Base-by-base conservation (phyloP, 306 rosid species). In the Quercus aquifolioides region DNA sequence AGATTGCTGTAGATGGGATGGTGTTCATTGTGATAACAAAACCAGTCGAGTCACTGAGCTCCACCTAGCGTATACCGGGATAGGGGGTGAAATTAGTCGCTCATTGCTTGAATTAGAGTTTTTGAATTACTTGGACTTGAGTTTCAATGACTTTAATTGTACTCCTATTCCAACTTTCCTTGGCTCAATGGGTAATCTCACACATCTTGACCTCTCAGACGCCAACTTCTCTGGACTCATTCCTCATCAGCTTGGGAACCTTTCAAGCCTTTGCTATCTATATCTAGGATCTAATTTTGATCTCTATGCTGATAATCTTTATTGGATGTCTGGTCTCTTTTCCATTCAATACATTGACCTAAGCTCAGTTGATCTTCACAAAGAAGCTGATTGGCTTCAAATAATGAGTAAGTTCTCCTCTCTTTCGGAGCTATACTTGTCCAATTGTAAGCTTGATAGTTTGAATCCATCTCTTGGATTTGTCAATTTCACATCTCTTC, bases 401-500 rank as follows among this genome's bases (percentile, higher is more conserved):
- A 25, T 35, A 2, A 33, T 31, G 12, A 15, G 20, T 68, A 4
- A 18, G 19, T 33, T 31, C 11, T 33, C 72, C 15, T 68, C 49
- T 2, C 46, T 68, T 3, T 30, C 3, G 5, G 20, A 35, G 26
- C 56, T 73, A 18, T 3, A 28, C 76, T 14, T 73, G 46, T 30
- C n/a, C 1, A 4, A 10, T 17, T 73, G 76, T 19, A 21, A 5
- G 8, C 64, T 30, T 0, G 10, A 2, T 25, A 15, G 28, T 43
- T 14, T 73, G 21, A 54, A 17, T 28, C 63, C 76, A 52, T 73
- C 51, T 55, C 63, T 73, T 10, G 21, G n/a, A 6, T 17, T 3
- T 73, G 76, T 28, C 19, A 73, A 73, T 28, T 55, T 73, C 9
- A 54, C 64, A 52, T 52, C 76, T 26, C 76, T 55, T 15, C n/a